These are phyloP conservation scores for Seiridium cupressi DNA, from an alignment of 2,329 filamentous ascomycete species.

Conservation along the genomic window DNA sequence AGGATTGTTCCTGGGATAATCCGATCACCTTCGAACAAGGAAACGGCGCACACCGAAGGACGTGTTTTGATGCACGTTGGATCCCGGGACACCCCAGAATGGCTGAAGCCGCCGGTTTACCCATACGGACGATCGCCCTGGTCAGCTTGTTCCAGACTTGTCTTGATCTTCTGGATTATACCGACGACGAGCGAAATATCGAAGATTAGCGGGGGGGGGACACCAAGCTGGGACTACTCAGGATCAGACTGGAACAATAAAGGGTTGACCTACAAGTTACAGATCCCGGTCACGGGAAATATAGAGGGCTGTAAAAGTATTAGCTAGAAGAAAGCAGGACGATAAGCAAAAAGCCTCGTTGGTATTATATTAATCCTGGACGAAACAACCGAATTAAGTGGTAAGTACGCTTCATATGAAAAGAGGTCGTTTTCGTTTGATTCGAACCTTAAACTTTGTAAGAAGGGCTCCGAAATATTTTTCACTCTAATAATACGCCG, in stretches of 20 bases:
- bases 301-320: background rate
- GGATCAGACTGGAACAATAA: background rate
- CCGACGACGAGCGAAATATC: background rate
- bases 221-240: background rate
- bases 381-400: background rate
- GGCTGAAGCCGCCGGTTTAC: background rate
- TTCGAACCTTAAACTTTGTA: background rate
- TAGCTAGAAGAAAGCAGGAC: background rate
- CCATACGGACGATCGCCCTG: background rate
- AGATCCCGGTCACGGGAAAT: background rate
- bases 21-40: no score
- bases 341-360: background rate
- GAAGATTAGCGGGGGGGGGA: background rate
- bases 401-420: background rate
- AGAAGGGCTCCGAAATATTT: background rate
- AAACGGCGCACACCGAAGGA: background rate
- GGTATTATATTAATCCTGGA: background rate
- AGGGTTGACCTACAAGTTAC: background rate
- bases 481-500: background rate
- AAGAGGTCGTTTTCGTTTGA: background rate
- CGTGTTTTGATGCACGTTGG: background rate
- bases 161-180: background rate
- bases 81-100: background rate
- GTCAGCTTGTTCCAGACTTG: conserved; percentile 1
- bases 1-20: background rate